Percentiles rank a stretch among this genome's conserved stretches.
Evolutionary conservation across 805 yeast species (phyloP).

Genomic region (Teunomyces stri): DNA sequence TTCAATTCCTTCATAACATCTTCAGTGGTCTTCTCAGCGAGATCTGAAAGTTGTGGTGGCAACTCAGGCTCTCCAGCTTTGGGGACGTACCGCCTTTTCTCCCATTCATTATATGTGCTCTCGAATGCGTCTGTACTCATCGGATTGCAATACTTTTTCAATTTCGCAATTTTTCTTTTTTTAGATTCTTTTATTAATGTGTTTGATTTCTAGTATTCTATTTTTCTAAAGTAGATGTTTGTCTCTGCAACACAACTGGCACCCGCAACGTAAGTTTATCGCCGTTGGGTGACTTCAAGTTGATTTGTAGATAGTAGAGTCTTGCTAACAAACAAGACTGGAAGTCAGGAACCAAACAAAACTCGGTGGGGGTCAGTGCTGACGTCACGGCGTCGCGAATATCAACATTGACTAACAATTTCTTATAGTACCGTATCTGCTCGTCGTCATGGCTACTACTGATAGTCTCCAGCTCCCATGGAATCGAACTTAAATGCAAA

Average conservation of each 20-base stretch:
- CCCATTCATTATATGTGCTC: constrained; percentile 36
- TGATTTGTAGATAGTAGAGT: constrained; percentile 29
- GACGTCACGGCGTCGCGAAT: constrained; percentile 19
- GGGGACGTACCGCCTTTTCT: constrained; percentile 37
- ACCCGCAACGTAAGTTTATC: constrained; percentile 24
- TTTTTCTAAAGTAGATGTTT: neutral
- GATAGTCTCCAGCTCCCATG: constrained; percentile 18
- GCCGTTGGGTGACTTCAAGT: constrained; percentile 22
- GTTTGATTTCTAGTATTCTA: neutral
- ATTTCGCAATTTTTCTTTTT: constrained; percentile 9
- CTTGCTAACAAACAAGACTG: constrained; percentile 36
- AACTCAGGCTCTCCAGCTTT: constrained; percentile 64
- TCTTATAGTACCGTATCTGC: constrained; percentile 17
- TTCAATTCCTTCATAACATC: constrained; percentile 77
- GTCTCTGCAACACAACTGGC: constrained; percentile 26
- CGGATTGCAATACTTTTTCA: constrained; percentile 17
- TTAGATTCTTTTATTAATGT: neutral
- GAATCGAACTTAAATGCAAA: constrained; percentile 12
- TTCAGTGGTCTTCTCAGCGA: constrained; percentile 62
- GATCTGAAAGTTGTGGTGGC: constrained; percentile 78
- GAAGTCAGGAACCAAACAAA: constrained; percentile 38
- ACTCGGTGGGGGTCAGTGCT: constrained; percentile 19
- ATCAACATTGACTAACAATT: constrained; percentile 25
- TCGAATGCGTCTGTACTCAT: neutral
- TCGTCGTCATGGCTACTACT: constrained; percentile 11